Base-by-base conservation (phyloP, 768 basidiomycete species). In the Collybiopsis luxurians region DNA sequence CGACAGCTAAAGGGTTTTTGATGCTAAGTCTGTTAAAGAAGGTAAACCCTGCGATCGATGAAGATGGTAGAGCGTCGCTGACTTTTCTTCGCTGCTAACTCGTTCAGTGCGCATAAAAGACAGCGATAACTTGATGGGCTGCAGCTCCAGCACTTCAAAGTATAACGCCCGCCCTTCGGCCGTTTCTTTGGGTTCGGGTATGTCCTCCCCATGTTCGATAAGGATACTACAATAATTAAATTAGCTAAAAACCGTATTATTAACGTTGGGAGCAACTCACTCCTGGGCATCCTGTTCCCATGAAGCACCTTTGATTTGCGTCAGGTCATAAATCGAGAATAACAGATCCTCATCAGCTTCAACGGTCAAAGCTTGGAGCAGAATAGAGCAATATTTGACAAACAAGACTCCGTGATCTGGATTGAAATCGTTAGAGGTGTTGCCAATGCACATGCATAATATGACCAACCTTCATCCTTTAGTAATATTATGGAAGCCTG, bases 21-120 rank as follows among this genome's bases (percentile, higher is more conserved):
- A 89, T 80, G 69, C 84, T 87, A 59, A 90, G 72, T 70, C 89
- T 90, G n/a, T n/a, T n/a, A 27, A 27, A 51, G 17, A 17, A 23
- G 23, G 52, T 57, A 57, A 58, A 43, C 53, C 53, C 45, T 40
- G 50, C 23, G 49, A 47, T 13, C 54, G 23, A 53, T 27, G 1
- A 27, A 27, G 36, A 17, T 11, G 31, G 27, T 7, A n/a, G 24
- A 28, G 4, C 21, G 23, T 2, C 4, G 60, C 87, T 64, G 70
- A 96, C 96, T 94, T 94, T 66, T 95, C 91, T 66, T 95, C 95
- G 40, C 90, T 89, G 69, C 89, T 97, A 55, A 96, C 85, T 27
- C 92, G 78, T 63, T 98, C 97, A 1, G 96, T 96, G 17, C 95
- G 85, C 92, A 97, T 96, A 76, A 99, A 99, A 0, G 97, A 98